Evolutionary conservation across 2,329 filamentous ascomycete species (phyloP), one percentile per base, ranked within the genome.

Genomic region (Fusarium sp.): DNA sequence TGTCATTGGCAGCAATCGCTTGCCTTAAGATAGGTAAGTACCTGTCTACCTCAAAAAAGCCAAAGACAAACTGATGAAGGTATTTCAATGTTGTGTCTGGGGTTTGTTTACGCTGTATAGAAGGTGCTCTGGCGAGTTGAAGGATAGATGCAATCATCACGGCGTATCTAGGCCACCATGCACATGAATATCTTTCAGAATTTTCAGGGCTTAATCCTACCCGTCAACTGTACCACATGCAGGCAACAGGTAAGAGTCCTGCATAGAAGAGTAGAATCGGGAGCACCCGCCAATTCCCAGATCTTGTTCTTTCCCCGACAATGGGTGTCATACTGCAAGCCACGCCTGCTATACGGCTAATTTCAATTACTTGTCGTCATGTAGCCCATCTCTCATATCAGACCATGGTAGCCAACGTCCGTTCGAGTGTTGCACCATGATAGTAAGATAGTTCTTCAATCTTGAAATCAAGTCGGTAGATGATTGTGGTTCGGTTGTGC

Each of bases 251-350:
- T 37, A 13, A 16, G 9, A 13, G 34, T 33, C 31, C 42, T 41
- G 46, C 16, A 30, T 56, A 55, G 62, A 40, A 63, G 54, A 23
- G 42, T 50, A n/a, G 11, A 45, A 42, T 69, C 62, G 30, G 63
- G 66, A 66, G 31, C 47, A 47, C 59, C 34, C 20, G 7, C n/a
- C 12, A 23, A 44, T 30, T 47, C 30, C 20, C 41, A 44, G 47
- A 58, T 60, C 54, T 31, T 36, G 41, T 53, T 60, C 49, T 38
- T 59, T 42, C 38, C 40, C 46, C 38, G 44, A 42, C 28, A 64
- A 45, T 30, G 16, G 26, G n/a, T 53, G 47, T 40, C 38, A 44
- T 18, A 41, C 46, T 54, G 23, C 26, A 56, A 62, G 56, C 57
- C 60, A 64, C 55, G 56, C 46, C 16, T 37, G 34, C 51, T 40